A percentile compares a stretch with the other conserved stretches of the same genome.
Conservation (phyloP, 2,329 filamentous ascomycete species). For the Dactylellina sp. region DNA sequence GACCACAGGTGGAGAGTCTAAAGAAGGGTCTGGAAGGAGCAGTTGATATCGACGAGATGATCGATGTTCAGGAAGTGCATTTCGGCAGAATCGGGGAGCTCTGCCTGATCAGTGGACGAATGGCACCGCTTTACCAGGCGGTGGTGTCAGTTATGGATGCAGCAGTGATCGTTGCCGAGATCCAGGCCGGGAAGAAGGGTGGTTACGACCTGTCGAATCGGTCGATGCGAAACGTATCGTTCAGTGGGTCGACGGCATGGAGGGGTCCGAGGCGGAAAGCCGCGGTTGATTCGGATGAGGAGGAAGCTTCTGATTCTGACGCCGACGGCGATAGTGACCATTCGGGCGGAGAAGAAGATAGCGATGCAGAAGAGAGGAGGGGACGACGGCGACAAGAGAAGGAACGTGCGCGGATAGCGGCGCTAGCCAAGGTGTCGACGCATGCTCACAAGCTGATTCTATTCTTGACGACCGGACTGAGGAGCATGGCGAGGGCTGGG, state of each 20-base stretch:
- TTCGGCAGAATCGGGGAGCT: conserved; percentile 49
- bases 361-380: conserved; percentile 9
- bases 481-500: conserved; percentile 51
- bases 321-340: conserved; percentile 10
- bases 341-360: conserved; percentile 10
- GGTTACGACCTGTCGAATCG: conserved; percentile 10
- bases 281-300: conserved; percentile 19
- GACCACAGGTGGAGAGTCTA: conserved; percentile 40
- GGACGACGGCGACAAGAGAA: conserved; percentile 5
- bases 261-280: conserved; percentile 12
- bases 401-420: conserved; percentile 18
- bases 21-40: conserved; percentile 31
- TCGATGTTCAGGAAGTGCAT: conserved; percentile 47
- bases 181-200: conserved; percentile 9
- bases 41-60: conserved; percentile 54
- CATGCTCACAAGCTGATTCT: conserved; percentile 46
- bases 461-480: conserved; percentile 53
- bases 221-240: conserved; percentile 19
- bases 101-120: conserved; percentile 44
- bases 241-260: conserved; percentile 17
- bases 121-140: conserved; percentile 48
- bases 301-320: conserved; percentile 9
- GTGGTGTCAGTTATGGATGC: conserved; percentile 45
- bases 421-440: conserved; percentile 23
- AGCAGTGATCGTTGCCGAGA: conserved; percentile 19